These are phyloP conservation scores for Botrytis elliptica DNA, from an alignment of 2,329 filamentous ascomycete species.

Conservation along the genomic window DNA sequence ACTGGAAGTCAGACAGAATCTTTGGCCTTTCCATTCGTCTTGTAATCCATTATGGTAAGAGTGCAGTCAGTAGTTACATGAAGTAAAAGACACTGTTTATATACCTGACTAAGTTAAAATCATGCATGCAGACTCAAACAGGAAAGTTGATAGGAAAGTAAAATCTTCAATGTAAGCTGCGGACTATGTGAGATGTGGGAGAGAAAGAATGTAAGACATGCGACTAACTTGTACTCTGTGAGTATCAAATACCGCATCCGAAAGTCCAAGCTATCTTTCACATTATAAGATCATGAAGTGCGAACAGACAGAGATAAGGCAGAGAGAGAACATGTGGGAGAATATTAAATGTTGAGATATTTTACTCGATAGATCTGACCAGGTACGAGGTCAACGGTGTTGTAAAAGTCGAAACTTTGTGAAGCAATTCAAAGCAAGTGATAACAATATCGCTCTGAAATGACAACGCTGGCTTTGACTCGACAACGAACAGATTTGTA, in stretches of 20 bases:
- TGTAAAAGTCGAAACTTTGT: accelerated
- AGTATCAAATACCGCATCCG: background rate
- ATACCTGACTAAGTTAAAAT: accelerated
- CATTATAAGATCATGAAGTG: background rate
- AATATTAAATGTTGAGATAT: background rate
- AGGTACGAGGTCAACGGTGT: accelerated
- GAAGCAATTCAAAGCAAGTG: accelerated
- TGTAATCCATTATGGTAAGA: no score
- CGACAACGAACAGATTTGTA: background rate
- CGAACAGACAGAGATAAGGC: background rate
- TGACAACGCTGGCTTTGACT: background rate
- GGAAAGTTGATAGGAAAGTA: background rate
- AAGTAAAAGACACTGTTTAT: background rate
- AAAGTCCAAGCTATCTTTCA: background rate
- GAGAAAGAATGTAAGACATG: background rate
- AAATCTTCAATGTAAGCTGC: background rate
- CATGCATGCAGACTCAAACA: accelerated
- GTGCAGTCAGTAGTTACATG: no score
- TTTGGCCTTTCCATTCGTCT: background rate
- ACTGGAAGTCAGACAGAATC: background rate
- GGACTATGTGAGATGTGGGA: background rate
- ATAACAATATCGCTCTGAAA: background rate
- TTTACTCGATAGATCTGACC: background rate
- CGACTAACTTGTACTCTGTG: background rate
- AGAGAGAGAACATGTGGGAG: background rate